These are phyloP conservation scores for Calycina herbarum DNA, from an alignment of 2,329 filamentous ascomycete genomes.

Conservation along the genomic window DNA sequence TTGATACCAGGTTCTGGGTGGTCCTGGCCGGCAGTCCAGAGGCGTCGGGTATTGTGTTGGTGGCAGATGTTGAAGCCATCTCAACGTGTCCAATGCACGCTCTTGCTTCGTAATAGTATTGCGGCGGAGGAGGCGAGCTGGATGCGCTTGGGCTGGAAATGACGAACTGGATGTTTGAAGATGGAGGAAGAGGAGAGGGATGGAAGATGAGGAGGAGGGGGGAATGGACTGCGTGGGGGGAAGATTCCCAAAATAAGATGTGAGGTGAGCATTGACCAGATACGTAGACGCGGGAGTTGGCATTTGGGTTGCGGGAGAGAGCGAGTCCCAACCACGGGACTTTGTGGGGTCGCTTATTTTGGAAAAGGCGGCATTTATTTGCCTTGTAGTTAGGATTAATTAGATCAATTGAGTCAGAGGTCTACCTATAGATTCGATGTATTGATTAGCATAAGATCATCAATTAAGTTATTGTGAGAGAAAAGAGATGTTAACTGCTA, in stretches of 20 bases:
- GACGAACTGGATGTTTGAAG: conserved; percentile 1
- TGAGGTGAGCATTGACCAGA: too few relatives aligned
- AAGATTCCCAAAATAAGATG: too few relatives aligned
- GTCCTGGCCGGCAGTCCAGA: neutral
- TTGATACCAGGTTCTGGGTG: too few relatives aligned
- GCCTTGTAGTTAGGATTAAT: neutral
- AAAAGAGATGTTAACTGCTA: too few relatives aligned
- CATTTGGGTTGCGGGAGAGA: neutral
- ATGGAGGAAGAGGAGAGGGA: neutral
- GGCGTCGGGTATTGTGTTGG: neutral
- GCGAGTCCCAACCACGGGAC: neutral
- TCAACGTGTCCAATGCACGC: neutral
- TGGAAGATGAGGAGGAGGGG: neutral
- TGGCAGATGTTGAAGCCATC: neutral
- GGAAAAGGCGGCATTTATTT: neutral
- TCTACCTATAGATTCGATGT: too few relatives aligned
- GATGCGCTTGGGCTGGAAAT: neutral
- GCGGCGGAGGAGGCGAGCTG: neutral
- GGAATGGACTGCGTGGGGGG: too few relatives aligned
- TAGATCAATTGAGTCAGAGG: too few relatives aligned
- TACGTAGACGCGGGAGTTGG: neutral
- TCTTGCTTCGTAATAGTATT: neutral
- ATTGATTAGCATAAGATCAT: too few relatives aligned
- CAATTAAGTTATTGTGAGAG: too few relatives aligned
- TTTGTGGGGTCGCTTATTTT: neutral